Base-by-base conservation (phyloP, 2,329 filamentous ascomycete genomes). In the Pseudogymnoascus sp. region DNA sequence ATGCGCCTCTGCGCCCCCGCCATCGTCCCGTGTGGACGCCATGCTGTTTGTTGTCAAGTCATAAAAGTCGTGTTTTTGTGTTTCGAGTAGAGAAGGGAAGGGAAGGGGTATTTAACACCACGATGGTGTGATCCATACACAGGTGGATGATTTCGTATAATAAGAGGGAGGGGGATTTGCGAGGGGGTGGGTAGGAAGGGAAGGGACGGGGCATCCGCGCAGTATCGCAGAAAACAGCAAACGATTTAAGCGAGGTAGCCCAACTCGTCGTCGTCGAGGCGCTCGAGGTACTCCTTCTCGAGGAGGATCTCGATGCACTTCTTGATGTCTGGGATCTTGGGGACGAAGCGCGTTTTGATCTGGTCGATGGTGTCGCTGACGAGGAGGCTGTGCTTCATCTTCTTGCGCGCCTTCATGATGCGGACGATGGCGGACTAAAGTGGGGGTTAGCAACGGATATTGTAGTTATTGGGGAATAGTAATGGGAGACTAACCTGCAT, bases 371-470 rank as follows among this genome's bases (percentile, higher is more conserved):
- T 95, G 77, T 99, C 94, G 71, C 90, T 88, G 60, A 99, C 91
- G 11, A 99, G 86, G 71, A 94, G 89, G 64, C 88, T 86, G 77
- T 99, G 93, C 84, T 97, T 97, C 90, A 97, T 95, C 78, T 88
- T 90, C 85, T 99, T 97, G 64, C 94, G 88, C 3, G 93, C 95
- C 80, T 99, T 99, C 94, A 99, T 99, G 78, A 99, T 97, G 71
- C 94, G 90, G 62, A 99, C 94, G 74, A 99, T 97, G 22, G 93
- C 92, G 64, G 94, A 97, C 93, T 99, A 66, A 61, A 58, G 64
- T 43, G 12, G 59, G 37, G 63, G 62, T 64, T 41, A 41, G 62
- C 65, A 32, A 61, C 38, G 47, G 6, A 4, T 14, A 4, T 58
- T 14, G 4, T 22, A 35, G 3, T 39, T 41, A 28, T 16, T 22